Evolutionary conservation across 345 rosid genomes (phyloP), one percentile per base, ranked within the genome.

Genomic region (Eucalyptus pauciflora): DNA sequence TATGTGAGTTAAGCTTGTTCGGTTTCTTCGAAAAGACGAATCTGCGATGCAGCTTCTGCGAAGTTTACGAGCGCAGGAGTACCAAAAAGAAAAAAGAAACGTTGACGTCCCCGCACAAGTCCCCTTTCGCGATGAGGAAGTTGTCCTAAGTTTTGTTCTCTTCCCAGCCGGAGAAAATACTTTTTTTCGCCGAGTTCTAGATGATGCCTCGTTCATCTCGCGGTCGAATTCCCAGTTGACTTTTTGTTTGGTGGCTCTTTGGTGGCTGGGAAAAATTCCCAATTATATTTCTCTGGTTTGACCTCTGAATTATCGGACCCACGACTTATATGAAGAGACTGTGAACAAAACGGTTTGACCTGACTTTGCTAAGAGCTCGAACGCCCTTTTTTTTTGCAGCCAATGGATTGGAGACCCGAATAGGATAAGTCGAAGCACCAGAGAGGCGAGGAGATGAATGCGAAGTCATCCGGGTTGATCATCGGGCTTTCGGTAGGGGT

Each of bases 401-500:
- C 85, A 85, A 94, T 95, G 96, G 96, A 89, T 54, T 81, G 86
- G 92, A 86, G 90, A 87, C 50, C 91, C 88, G 88, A 93, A 71
- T 91, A 87, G 86, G 33, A 91, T 91, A 88, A 79, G 37, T 80
- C 54, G 8, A 69, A 14, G 83, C 25, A 52, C 50, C 51, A 51
- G 29, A 76, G 88, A 25, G 29, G 67, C 86, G 89, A 85, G 90
- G 94, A 94, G 87, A 98, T 98, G 99, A 94, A 93, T 88, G 97
- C 91, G 90, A 96, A 94, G 88, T 95, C 99, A 7, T 93, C 97
- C 37, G 99, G 98, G 31, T 92, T 98, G 95, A 95, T 98, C 54
- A 93, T 96, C 51, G 99, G 99, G 91, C 95, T 96, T 90, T 96
- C 99, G 8, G 94, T 95, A 9, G 99, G 99, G 56, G 93, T 98